Conservation (phyloP, 2,329 filamentous ascomycete genomes). For the Alternaria sp. region DNA sequence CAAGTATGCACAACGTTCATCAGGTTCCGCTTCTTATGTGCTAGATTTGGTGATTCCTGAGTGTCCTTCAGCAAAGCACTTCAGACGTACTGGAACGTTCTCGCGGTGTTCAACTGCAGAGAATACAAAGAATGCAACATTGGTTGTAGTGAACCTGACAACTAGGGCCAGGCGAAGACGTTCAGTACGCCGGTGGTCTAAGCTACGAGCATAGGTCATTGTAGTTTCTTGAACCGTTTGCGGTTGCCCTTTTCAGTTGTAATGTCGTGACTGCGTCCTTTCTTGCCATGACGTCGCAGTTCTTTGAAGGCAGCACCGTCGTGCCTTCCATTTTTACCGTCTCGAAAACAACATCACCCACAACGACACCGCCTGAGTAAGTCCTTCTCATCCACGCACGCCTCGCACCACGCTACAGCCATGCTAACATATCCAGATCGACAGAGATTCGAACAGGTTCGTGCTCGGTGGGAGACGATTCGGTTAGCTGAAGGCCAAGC, state of each 20-base stretch:
- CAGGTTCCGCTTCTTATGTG: too few relatives aligned
- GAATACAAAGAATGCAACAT: accelerated
- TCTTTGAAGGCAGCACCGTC: slow-evolving; percentile 14
- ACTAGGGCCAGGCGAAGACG: neutral
- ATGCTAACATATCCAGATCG: slow-evolving; percentile 49
- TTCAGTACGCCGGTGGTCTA: neutral
- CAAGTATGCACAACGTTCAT: too few relatives aligned
- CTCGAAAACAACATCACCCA: slow-evolving; percentile 16
- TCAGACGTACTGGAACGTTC: neutral
- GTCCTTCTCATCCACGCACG: slow-evolving; percentile 16
- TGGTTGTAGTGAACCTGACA: neutral
- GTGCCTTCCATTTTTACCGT: slow-evolving; percentile 29
- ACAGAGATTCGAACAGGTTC: slow-evolving; percentile 43
- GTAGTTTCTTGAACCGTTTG: neutral
- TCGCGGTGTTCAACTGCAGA: neutral
- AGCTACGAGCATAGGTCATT: neutral
- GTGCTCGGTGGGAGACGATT: slow-evolving; percentile 46
- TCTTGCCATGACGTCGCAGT: slow-evolving; percentile 19
- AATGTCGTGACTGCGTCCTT: slow-evolving; percentile 5
- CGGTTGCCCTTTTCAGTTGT: neutral
- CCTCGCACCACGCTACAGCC: slow-evolving; percentile 25
- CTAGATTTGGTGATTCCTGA: too few relatives aligned
- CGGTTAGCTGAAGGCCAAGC: slow-evolving; percentile 18
- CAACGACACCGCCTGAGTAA: slow-evolving; percentile 25
- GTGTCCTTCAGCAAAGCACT: accelerated